These are phyloP conservation scores for Trichothecium roseum DNA, from an alignment of 2,329 filamentous ascomycete species.

Conservation along the genomic window DNA sequence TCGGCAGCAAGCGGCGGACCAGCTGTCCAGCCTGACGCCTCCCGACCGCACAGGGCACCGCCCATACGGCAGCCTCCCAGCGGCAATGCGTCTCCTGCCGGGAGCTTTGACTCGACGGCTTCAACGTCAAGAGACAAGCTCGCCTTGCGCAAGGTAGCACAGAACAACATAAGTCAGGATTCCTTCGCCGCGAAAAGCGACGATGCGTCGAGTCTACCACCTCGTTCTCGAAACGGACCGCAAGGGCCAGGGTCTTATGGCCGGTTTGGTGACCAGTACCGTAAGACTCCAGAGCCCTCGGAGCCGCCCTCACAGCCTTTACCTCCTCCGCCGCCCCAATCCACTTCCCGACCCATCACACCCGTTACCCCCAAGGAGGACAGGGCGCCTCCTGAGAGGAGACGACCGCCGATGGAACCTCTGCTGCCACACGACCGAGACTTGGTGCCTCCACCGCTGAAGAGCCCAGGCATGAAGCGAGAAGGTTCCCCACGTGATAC, in stretches of 20 bases:
- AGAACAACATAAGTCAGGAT: constrained; percentile 47
- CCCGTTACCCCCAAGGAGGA: constrained; percentile 14
- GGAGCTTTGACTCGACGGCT: constrained; percentile 38
- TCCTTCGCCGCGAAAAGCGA: constrained; percentile 39
- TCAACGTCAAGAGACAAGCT: constrained; percentile 28
- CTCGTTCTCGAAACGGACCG: constrained; percentile 42
- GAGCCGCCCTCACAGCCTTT: constrained; percentile 11
- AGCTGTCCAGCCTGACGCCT: constrained; percentile 3
- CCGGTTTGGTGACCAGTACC: constrained; percentile 23
- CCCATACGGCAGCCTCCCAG: constrained; percentile 25
- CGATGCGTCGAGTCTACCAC: constrained; percentile 37
- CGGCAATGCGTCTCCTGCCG: constrained; percentile 35
- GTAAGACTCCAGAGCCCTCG: constrained; percentile 9
- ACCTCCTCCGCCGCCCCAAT: constrained; percentile 14
- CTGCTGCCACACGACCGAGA: constrained; percentile 43
- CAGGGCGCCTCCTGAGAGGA: constrained; percentile 49
- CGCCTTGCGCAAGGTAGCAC: constrained; percentile 34
- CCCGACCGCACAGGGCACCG: constrained; percentile 12
- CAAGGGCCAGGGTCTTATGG: constrained; percentile 26
- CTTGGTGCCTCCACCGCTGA: constrained; percentile 47
- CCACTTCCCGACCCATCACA: constrained; percentile 11
- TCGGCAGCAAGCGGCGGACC: constrained; percentile 3
- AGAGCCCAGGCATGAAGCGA: constrained; percentile 32
- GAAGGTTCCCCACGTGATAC: background rate
- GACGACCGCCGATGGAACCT: constrained; percentile 56